Base-by-base conservation (phyloP, 805 yeast species). In the Sugiyamaella smithiae region DNA sequence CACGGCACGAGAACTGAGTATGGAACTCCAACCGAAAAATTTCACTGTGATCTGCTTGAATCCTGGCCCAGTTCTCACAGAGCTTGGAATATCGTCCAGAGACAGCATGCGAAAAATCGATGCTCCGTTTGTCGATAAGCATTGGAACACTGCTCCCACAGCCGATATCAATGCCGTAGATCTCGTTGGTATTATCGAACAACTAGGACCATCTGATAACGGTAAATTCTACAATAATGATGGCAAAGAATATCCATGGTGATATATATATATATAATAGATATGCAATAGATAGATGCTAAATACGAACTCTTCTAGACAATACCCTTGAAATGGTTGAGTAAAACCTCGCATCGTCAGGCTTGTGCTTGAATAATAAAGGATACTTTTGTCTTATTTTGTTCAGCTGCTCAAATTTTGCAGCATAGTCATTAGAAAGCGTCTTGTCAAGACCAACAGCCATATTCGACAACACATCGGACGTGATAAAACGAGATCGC, bases 51-150 rank as follows among this genome's bases (percentile, higher is more conserved):
- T 68, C 19, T 54, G 70, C 9, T 11, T 70, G 11, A 70, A 69
- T 45, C 77, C 77, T 0, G 76, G 76, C 32, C 29, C 62, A 8
- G 74, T 72, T 11, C n/a, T 46, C n/a, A 67, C 70, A 29, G 74
- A 71, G 42, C 64, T 67, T 67, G 66, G 62, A 3, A 48, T 23
- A 2, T 24, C 22, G 19, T 54, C 35, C 8, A 43, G 41, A 7
- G 35, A 40, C 6, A 45, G 41, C 17, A 31, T 46, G 46, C 23
- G 19, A 14, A 19, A 36, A 11, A 37, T 37, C 8, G 23, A 23
- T 19, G 45, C 33, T 23, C 33, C 43, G 33, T 45, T 43, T 9
- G 17, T 26, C 40, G 26, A 26, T 19, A 36, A 36, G 11, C 48
- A 38, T 14, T 45, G 48, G 48, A 44, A 43, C 20, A 23, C 65